Conservation (phyloP, 176 grass and related monocot species). For the Elaeis guineensis region DNA sequence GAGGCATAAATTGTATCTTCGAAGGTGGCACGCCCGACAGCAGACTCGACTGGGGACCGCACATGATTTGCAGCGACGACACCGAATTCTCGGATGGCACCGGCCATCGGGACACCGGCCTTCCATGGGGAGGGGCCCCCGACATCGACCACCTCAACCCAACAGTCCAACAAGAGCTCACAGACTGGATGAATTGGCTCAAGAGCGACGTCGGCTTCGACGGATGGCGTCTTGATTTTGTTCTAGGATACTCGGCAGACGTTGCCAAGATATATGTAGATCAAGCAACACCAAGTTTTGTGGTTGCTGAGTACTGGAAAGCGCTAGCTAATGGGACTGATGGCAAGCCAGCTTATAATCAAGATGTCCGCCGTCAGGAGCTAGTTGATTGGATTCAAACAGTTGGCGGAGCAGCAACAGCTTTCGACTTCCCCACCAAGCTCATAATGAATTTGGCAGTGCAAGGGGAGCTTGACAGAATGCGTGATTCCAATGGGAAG, state of each 20-base stretch:
- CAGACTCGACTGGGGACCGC: slow-evolving; percentile 69
- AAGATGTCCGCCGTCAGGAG: slow-evolving; percentile 56
- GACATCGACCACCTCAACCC: slow-evolving; percentile 82
- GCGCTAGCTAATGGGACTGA: slow-evolving; percentile 22
- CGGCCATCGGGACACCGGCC: slow-evolving; percentile 62
- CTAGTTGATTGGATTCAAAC: slow-evolving; percentile 57
- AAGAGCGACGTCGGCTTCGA: slow-evolving; percentile 79
- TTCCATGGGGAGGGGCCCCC: slow-evolving; percentile 38
- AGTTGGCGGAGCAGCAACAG: slow-evolving; percentile 28
- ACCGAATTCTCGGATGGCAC: slow-evolving; percentile 46
- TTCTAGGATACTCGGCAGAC: slow-evolving; percentile 52
- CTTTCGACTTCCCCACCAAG: slow-evolving; percentile 79
- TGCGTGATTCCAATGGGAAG: slow-evolving; percentile 40
- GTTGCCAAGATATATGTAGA: slow-evolving; percentile 67
- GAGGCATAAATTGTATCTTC: slow-evolving; percentile 67
- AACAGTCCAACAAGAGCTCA: slow-evolving; percentile 49
- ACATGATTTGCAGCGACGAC: slow-evolving; percentile 78
- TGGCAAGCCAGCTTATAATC: slow-evolving; percentile 31
- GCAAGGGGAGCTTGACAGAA: slow-evolving; percentile 45
- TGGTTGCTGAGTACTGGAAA: slow-evolving; percentile 79
- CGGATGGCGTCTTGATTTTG: slow-evolving; percentile 71
- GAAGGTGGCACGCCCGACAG: slow-evolving; percentile 57
- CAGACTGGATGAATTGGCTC: slow-evolving; percentile 76
- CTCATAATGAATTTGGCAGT: slow-evolving; percentile 64
- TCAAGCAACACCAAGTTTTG: slow-evolving; percentile 35